These are phyloP conservation scores for Pelargonium australe DNA, from an alignment of 441 rosid species.

Conservation along the genomic window DNA sequence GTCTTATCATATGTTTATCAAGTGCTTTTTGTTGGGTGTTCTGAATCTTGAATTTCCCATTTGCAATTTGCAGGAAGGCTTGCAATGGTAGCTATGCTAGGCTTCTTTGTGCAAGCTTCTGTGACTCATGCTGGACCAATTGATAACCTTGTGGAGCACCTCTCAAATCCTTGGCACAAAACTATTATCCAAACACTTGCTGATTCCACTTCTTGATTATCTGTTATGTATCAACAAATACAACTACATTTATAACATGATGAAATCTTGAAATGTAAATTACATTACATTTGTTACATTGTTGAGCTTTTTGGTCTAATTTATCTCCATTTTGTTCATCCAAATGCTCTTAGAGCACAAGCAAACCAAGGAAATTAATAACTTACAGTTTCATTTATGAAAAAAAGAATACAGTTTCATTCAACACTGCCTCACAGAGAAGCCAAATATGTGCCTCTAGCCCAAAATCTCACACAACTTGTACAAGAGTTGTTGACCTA, in stretches of 20 bases:
- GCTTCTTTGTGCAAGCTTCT: constrained; percentile 82
- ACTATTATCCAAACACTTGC: constrained; percentile 74
- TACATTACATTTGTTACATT: neutral
- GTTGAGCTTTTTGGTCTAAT: too few relatives aligned
- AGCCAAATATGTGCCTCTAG: neutral
- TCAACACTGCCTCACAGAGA: constrained; percentile 1
- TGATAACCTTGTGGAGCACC: constrained; percentile 78
- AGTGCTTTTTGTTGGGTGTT: neutral
- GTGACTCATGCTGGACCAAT: constrained; percentile 83
- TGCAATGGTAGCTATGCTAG: constrained; percentile 88
- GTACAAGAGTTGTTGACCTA: neutral
- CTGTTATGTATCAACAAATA: neutral
- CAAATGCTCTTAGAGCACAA: too few relatives aligned
- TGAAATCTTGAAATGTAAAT: neutral
- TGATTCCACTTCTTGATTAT: constrained; percentile 34
- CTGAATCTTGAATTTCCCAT: neutral
- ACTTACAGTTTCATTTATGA: neutral
- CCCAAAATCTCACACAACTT: neutral
- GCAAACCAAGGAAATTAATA: too few relatives aligned
- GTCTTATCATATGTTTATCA: neutral
- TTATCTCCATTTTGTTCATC: too few relatives aligned
- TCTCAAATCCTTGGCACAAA: constrained; percentile 83
- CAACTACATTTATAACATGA: neutral
- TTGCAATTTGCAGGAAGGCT: constrained; percentile 51
- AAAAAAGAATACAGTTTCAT: neutral